Conservation (phyloP, 2,329 filamentous ascomycete genomes). For the Fusarium duplospermum region DNA sequence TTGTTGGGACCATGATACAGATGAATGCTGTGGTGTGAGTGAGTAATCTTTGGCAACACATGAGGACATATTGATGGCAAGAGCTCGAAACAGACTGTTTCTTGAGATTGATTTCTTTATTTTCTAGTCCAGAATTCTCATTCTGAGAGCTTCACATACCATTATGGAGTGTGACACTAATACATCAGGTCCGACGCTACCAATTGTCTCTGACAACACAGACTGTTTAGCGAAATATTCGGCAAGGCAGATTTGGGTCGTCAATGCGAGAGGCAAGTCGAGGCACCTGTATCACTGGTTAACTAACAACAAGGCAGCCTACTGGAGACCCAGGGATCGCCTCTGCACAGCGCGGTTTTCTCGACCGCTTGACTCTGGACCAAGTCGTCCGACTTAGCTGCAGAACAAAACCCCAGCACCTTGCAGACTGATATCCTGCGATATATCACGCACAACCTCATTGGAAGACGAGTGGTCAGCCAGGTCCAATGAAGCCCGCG, state of each 20-base stretch:
- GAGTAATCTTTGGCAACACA: not conserved
- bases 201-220: not conserved
- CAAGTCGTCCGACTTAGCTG: constrained; percentile 13
- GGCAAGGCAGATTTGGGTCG: constrained; percentile 19
- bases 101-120: not conserved
- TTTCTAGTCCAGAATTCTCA: not conserved
- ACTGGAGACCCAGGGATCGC: not conserved
- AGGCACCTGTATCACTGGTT: not conserved
- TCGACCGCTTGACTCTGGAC: constrained; percentile 22
- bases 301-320: not conserved
- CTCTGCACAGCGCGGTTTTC: not conserved
- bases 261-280: not conserved
- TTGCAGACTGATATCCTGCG: not conserved
- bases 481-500: not conserved
- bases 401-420: not conserved
- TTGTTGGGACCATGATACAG: constrained; percentile 70
- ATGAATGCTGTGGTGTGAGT: constrained; percentile 34
- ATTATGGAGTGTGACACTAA: not conserved
- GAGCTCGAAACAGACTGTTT: not conserved
- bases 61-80: not conserved
- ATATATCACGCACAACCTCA: constrained; percentile 17
- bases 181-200: not conserved
- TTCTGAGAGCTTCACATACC: not conserved
- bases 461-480: not conserved
- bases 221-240: not conserved